phyloP scores from a whole-genome alignment of 2,329 filamentous ascomycete species.

The Chaetomium olivaceum region DNA sequence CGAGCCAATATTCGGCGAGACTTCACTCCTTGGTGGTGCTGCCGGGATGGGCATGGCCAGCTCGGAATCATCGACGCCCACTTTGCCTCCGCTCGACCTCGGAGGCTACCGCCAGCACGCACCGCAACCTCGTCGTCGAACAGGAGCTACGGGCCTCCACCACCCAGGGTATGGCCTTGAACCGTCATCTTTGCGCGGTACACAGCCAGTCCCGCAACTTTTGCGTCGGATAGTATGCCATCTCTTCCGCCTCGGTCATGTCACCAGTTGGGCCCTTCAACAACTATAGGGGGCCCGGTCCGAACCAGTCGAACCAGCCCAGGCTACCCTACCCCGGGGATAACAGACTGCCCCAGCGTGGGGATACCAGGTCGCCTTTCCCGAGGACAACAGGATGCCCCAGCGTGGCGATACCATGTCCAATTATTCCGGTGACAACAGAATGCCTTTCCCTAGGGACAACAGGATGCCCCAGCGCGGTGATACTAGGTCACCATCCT shows the following conservation, averaged over 20 bases:
- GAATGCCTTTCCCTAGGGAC: background rate
- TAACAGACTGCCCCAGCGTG: background rate
- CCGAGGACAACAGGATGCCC: background rate
- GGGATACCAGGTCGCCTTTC: background rate
- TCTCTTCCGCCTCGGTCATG: conserved; percentile 34
- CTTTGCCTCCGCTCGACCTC: conserved; percentile 29
- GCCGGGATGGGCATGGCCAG: conserved; percentile 37
- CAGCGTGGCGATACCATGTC: background rate
- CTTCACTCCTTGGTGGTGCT: conserved; percentile 37
- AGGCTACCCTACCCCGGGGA: conserved; percentile 16
- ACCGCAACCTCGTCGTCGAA: conserved; percentile 34
- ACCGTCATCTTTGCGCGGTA: conserved; percentile 34
- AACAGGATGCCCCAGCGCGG: background rate
- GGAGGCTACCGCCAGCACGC: conserved; percentile 27
- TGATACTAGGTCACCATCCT: conserved; percentile 1
- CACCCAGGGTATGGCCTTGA: conserved; percentile 33
- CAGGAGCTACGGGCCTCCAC: conserved; percentile 32
- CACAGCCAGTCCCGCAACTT: conserved; percentile 32
- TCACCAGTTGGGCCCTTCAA: conserved; percentile 30
- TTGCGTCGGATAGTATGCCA: conserved; percentile 34
- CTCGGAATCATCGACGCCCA: conserved; percentile 36
- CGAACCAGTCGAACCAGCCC: conserved; percentile 19
- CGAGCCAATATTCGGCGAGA: conserved; percentile 35
- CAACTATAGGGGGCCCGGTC: conserved; percentile 25
- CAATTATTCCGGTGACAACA: background rate